Conservation (phyloP, 108 stramenopile genomes). For the Nitzschia sp. region DNA sequence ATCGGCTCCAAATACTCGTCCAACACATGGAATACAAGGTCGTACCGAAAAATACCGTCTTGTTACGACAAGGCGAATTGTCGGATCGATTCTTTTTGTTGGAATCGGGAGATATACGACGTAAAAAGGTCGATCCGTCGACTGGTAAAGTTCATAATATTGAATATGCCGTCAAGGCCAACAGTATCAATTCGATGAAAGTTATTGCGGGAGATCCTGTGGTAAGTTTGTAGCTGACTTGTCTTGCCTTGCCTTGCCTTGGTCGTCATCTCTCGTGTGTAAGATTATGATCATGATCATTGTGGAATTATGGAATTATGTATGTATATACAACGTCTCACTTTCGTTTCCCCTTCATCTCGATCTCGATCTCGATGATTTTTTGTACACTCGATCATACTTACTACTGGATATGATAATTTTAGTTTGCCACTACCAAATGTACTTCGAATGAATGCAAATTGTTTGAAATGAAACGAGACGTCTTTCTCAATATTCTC, state of each 20-base stretch:
- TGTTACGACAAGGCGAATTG: constrained; percentile 35
- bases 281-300: no score
- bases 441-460: constrained; percentile 34
- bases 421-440: constrained; percentile 27
- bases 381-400: not conserved
- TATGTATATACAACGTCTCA: no score
- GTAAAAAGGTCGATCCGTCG: constrained; percentile 24
- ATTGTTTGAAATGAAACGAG: constrained; percentile 46
- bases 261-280: not conserved
- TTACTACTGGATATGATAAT: not conserved
- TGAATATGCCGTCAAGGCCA: constrained; percentile 49
- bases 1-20: constrained; percentile 21
- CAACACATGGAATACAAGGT: constrained; percentile 32
- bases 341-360: no score
- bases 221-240: constrained; percentile 8
- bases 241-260: not conserved
- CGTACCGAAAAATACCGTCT: constrained; percentile 22
- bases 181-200: constrained; percentile 44
- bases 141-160: constrained; percentile 36
- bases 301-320: no score
- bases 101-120: constrained; percentile 38
- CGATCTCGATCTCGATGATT: not conserved
- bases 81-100: constrained; percentile 44
- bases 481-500: constrained; percentile 26
- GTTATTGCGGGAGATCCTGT: constrained; percentile 38